Percentiles rank a stretch among this genome's conserved stretches.
Conservation (phyloP, 2,329 filamentous ascomycete genomes). For the Microdochium nivale region DNA sequence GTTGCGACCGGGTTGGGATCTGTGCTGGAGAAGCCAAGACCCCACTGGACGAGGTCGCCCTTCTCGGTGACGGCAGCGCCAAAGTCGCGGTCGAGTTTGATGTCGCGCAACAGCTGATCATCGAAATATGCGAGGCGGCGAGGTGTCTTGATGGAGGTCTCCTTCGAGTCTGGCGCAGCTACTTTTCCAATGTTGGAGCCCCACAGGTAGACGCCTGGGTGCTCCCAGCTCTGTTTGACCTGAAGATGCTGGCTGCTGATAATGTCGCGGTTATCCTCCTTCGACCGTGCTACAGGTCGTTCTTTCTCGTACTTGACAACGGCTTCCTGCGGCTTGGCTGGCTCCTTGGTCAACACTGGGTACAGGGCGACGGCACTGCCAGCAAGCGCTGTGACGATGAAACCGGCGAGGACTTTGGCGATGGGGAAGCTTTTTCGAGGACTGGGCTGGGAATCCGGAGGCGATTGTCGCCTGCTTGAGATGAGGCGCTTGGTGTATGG, state of each 20-base stretch:
- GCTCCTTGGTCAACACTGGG: slow-evolving; percentile 8
- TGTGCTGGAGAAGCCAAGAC: slow-evolving; percentile 61
- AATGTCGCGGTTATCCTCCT: slow-evolving; percentile 65
- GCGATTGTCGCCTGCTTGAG: background rate
- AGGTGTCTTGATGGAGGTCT: slow-evolving; percentile 71
- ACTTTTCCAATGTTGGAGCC: slow-evolving; percentile 79
- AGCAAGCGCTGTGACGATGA: slow-evolving; percentile 13
- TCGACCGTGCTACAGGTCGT: slow-evolving; percentile 45
- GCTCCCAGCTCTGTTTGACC: slow-evolving; percentile 71
- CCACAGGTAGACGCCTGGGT: slow-evolving; percentile 90
- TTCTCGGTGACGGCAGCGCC: slow-evolving; percentile 82
- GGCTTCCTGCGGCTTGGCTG: slow-evolving; percentile 25
- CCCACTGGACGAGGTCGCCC: slow-evolving; percentile 90
- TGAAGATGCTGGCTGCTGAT: slow-evolving; percentile 83
- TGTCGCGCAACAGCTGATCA: slow-evolving; percentile 71
- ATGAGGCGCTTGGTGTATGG: background rate
- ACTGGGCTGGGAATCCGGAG: background rate
- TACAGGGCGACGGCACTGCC: slow-evolving; percentile 15
- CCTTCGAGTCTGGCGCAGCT: slow-evolving; percentile 75
- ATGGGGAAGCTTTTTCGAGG: background rate
- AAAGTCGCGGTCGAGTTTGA: slow-evolving; percentile 76
- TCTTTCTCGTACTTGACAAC: slow-evolving; percentile 62
- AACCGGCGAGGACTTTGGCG: slow-evolving; percentile 11
- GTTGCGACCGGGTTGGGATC: slow-evolving; percentile 59
- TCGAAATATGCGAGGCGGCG: slow-evolving; percentile 76